phyloP scores from a whole-genome alignment of 345 rosid genomes.

The Erysimum cheiranthoides region DNA sequence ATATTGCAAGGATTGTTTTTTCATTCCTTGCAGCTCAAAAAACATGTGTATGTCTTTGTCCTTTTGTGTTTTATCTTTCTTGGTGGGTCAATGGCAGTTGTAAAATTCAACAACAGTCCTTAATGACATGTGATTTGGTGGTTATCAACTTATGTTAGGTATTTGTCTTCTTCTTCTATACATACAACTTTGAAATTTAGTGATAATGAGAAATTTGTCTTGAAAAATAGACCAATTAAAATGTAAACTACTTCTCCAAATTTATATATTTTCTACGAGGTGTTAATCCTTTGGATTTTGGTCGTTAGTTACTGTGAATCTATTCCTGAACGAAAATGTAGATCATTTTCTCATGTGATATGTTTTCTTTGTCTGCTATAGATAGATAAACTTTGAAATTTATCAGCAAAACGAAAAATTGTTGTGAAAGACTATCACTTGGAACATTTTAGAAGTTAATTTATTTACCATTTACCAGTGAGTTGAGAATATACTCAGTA shows the following conservation, averaged over 20 bases:
- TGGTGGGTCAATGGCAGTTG: conserved; percentile 42
- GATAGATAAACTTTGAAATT: background rate
- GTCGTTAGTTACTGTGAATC: background rate
- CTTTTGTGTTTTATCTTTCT: conserved; percentile 38
- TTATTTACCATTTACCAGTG: too few relatives aligned
- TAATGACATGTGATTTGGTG: conserved; percentile 42
- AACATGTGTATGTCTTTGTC: conserved; percentile 31
- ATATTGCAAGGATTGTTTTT: conserved; percentile 48
- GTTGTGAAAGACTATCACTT: background rate
- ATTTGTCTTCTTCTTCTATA: background rate
- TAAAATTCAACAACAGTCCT: conserved; percentile 48
- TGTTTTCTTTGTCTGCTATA: background rate
- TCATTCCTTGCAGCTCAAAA: conserved; percentile 46
- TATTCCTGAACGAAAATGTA: background rate
- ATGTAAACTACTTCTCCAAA: background rate
- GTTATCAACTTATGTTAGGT: conserved; percentile 3
- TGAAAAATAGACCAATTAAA: background rate
- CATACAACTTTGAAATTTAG: background rate
- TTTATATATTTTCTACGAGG: background rate
- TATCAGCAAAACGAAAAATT: background rate
- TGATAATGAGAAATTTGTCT: background rate
- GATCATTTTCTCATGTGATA: background rate
- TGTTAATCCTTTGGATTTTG: background rate
- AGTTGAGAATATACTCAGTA: background rate
- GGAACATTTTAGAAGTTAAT: background rate